Evolutionary conservation across 352 stramenopile species (phyloP).

Genomic region (Globisporangium rhizosaccharum): DNA sequence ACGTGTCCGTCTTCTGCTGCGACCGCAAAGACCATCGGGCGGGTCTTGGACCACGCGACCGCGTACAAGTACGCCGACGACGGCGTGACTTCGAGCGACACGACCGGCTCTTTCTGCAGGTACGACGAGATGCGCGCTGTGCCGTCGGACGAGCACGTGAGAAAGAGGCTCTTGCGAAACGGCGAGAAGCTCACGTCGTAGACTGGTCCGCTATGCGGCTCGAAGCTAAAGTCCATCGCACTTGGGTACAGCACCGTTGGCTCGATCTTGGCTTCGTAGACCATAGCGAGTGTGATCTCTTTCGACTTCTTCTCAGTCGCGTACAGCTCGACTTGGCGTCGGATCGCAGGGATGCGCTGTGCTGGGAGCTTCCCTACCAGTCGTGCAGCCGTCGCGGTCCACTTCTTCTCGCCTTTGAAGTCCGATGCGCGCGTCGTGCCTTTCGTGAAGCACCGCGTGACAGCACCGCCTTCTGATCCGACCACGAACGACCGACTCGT

Average conservation of each 20-base stretch:
- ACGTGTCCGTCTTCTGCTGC: slow-evolving; percentile 65
- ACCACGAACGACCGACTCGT: slow-evolving; percentile 71
- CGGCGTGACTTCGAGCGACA: slow-evolving; percentile 60
- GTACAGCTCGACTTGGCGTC: slow-evolving; percentile 62
- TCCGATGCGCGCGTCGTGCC: slow-evolving; percentile 43
- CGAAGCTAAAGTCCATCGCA: slow-evolving; percentile 74
- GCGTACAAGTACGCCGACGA: slow-evolving; percentile 71
- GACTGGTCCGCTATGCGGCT: slow-evolving; percentile 65
- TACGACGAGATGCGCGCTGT: slow-evolving; percentile 74
- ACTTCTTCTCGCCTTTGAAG: slow-evolving; percentile 79
- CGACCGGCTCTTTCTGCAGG: slow-evolving; percentile 49
- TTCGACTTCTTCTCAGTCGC: slow-evolving; percentile 56
- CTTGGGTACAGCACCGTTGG: slow-evolving; percentile 48
- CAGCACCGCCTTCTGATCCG: slow-evolving; percentile 63
- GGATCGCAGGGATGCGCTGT: slow-evolving; percentile 35
- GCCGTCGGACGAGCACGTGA: slow-evolving; percentile 75
- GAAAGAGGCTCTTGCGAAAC: slow-evolving; percentile 78
- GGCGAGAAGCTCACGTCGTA: slow-evolving; percentile 79
- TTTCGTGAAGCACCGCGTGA: slow-evolving; percentile 63
- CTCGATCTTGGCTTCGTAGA: slow-evolving; percentile 76
- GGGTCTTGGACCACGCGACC: slow-evolving; percentile 67
- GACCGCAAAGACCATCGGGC: slow-evolving; percentile 69
- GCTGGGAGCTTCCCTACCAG: slow-evolving; percentile 54
- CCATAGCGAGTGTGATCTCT: slow-evolving; percentile 57
- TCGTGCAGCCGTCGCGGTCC: slow-evolving; percentile 56